Base-by-base conservation (phyloP, 345 rosid species). In the Hypericum androsaemum region DNA sequence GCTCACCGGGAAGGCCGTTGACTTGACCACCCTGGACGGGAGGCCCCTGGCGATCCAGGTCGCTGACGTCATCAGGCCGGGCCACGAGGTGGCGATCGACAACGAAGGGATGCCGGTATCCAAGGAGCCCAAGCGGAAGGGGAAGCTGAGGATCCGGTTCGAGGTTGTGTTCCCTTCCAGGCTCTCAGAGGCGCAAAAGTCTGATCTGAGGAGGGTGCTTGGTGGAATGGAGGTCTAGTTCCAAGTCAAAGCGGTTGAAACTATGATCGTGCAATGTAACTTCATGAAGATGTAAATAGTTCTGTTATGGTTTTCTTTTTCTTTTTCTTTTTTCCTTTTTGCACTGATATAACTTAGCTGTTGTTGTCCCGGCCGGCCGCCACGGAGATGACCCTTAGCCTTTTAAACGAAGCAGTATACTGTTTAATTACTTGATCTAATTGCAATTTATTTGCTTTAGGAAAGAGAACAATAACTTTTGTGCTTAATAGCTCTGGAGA, bases 91-190 rank as follows among this genome's bases (percentile, higher is more conserved):
- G 13, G 71, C 62, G 51, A 70, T 83, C 41, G 74, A 72, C 7
- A 69, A 75, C 1, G 90, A 86, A 71, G 90, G 95, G 43, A 83
- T 83, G 90, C 90, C 95, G 0, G 57, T 74, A 10, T 80, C 86
- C 0, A 83, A 83, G 67, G 81, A 83, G 49, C 66, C 77, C 9
- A 60, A 67, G 40, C 80, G 74, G 69, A 77, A 72, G 49, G 95
- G 95, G 39, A 67, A 75, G 41, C 80, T 86, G 4, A 64, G 17
- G 13, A 67, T 86, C 61, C 75, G 69, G 66, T 79, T 86, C 16
- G 80, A 80, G 5, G 63, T 83, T 3, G 46, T 41, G 60, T 86
- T 80, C 50, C 95, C 95, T 0, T 74, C 71, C 10, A 74, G 71
- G 58, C 74, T 80, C 37, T 75, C 71, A 0, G 61, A 47, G 3